Evolutionary conservation across 2,329 filamentous ascomycete species (phyloP).

Genomic region (Penicillium hordei): DNA sequence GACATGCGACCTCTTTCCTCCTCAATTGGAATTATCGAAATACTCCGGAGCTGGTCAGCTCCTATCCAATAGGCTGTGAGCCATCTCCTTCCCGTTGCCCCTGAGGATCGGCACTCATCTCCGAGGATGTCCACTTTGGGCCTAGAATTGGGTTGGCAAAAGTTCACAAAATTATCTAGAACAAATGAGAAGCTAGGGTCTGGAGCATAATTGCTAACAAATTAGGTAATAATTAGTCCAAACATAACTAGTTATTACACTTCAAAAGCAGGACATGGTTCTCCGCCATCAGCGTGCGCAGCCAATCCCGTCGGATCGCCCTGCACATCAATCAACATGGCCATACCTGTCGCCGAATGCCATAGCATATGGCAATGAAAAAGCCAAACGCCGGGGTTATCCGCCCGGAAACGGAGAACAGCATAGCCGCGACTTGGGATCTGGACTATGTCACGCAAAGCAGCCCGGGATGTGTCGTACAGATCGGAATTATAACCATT

Average conservation of each 20-base stretch:
- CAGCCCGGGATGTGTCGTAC: constrained; percentile 35
- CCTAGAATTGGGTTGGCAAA: neutral
- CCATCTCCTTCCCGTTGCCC: neutral
- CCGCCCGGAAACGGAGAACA: constrained; percentile 55
- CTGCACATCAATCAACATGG: constrained; percentile 42
- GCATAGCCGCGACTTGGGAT: constrained; percentile 56
- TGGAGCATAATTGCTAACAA: neutral
- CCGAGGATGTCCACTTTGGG: neutral
- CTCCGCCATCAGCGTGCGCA: constrained; percentile 15
- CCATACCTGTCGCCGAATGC: constrained; percentile 51
- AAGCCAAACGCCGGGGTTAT: constrained; percentile 54
- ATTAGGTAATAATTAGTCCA: too few species aligned
- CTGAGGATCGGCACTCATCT: neutral
- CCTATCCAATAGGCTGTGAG: neutral
- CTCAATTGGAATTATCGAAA: neutral
- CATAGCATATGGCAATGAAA: constrained; percentile 55
- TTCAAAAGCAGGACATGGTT: neutral
- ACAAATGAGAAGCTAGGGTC: neutral
- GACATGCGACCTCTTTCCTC: neutral
- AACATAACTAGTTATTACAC: too few species aligned
- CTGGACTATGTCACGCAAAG: constrained; percentile 56
- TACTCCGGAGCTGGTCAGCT: neutral
- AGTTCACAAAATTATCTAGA: neutral
- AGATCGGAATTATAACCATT: constrained; percentile 31
- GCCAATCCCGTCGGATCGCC: constrained; percentile 16